phyloP scores from a whole-genome alignment of 75 land plant genomes.

The Sequoia sempervirens region DNA sequence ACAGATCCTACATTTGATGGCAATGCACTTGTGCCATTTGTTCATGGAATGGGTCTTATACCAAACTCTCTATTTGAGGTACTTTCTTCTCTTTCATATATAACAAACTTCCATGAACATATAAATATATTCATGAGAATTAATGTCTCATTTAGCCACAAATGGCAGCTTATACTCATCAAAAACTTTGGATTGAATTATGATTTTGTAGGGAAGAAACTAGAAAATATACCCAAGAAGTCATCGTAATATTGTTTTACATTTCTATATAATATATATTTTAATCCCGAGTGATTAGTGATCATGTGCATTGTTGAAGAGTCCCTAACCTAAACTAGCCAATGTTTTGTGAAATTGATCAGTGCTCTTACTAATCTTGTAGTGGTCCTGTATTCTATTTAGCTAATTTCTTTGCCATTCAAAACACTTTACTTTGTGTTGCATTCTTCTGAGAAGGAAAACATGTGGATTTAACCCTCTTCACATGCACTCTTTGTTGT shows the following conservation, averaged over 20 bases:
- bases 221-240: not conserved
- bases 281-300: not conserved
- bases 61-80: constrained; percentile 54
- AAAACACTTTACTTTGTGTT: not conserved
- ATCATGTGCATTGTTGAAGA: not conserved
- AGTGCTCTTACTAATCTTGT: not conserved
- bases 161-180: not conserved
- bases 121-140: not conserved
- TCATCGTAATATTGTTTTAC: not conserved
- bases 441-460: not conserved
- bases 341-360: not conserved
- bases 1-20: constrained; percentile 70
- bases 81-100: not conserved
- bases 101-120: not conserved
- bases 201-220: not conserved
- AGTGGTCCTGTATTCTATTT: too few species aligned
- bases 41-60: constrained; percentile 93
- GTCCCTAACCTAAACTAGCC: not conserved
- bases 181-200: not conserved
- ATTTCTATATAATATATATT: not conserved
- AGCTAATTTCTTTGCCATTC: too few species aligned
- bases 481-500: not conserved
- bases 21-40: constrained; percentile 88
- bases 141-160: not conserved
- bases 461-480: not conserved